Evolutionary conservation across 345 rosid species (phyloP), one percentile per base, ranked within the genome.

Genomic region (Pseudoturritis turrita): DNA sequence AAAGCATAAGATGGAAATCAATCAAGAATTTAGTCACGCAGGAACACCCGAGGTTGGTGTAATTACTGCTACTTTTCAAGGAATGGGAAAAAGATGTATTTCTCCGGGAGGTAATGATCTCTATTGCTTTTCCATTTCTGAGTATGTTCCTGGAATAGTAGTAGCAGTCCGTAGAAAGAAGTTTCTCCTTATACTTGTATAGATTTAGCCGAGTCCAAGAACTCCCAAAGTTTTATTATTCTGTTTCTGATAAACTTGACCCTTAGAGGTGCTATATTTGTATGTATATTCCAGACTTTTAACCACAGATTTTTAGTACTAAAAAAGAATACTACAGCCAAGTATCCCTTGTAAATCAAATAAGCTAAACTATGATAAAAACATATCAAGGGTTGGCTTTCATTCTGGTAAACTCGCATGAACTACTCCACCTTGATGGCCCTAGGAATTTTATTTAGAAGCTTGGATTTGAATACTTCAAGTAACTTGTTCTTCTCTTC

Each of bases 361-460:
- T 25, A 45, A 47, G n/a, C 8, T 33, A 7, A 69, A 69, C 56
- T 21, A 46, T 28, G 28, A 59, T 36, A 58, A 46, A 39, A 37
- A 31, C 53, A 68, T 41, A 41, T 40, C 8, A 33, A 8, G 35
- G 21, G 19, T n/a, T 52, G 5, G 31, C 21, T 19, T 40, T 23
- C 25, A 17, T 7, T 40, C 36, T 11, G 6, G 46, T 60, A 11
- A 31, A 33, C 23, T 70, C 36, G 14, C 17, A 10, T 61, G 53
- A 51, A 10, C 65, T 73, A 54, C 13, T 73, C 71, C 29, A 25
- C 36, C 60, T 73, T 73, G 52, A 35, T 19, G 59, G 52, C 72
- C 66, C 65, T 65, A 25, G 60, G 66, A 65, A 73, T 65, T 12
- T 46, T 73, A 11, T 28, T 14, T 26, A 65, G 35, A 56, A 73